A percentile compares a stretch with the other conserved stretches of the same genome.
phyloP scores from a whole-genome alignment of 2,329 filamentous ascomycete genomes.

The Alternaria triticina region DNA sequence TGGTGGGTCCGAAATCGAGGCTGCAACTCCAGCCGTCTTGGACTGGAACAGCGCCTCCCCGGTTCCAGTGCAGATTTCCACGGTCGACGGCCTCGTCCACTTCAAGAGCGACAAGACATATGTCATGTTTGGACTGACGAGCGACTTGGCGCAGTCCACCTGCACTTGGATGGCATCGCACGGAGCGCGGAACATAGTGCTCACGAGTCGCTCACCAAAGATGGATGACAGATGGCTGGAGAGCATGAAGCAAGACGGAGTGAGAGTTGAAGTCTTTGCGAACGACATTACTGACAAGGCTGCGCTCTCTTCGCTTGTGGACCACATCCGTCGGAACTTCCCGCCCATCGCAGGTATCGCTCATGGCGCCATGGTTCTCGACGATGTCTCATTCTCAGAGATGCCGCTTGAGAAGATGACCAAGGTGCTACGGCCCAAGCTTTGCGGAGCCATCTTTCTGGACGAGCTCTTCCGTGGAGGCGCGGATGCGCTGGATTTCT shows the following conservation, averaged over 20 bases:
- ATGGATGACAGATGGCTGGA: background rate
- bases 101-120: constrained; percentile 21
- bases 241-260: background rate
- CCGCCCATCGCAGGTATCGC: constrained; percentile 22
- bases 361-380: constrained; percentile 23
- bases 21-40: background rate
- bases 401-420: constrained; percentile 15
- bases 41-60: background rate
- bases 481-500: constrained; percentile 28
- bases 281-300: background rate
- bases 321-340: background rate
- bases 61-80: background rate
- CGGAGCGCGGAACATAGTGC: constrained; percentile 23
- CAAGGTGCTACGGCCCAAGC: constrained; percentile 17
- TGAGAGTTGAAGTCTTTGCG: constrained; percentile 9
- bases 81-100: background rate
- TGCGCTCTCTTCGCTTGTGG: background rate
- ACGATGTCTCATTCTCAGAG: constrained; percentile 12
- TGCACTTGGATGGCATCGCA: constrained; percentile 22
- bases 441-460: constrained; percentile 27
- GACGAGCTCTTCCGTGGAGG: background rate
- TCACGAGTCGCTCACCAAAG: constrained; percentile 13
- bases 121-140: constrained; percentile 28
- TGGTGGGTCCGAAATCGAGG: background rate
- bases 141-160: constrained; percentile 25